phyloP scores from a whole-genome alignment of 768 basidiomycete genomes.

The Hirschioporus abietinus region DNA sequence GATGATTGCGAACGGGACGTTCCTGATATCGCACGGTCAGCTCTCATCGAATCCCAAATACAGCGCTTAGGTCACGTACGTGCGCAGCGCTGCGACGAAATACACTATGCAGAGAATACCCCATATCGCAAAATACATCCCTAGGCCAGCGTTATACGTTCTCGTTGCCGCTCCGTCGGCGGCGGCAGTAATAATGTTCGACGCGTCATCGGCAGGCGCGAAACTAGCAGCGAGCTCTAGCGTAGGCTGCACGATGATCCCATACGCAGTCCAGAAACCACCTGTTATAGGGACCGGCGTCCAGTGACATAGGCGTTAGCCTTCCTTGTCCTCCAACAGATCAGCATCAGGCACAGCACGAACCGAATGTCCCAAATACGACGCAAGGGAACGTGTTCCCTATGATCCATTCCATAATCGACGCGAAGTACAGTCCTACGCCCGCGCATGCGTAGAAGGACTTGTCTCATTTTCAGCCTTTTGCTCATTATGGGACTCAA shows the following conservation, averaged over 20 bases:
- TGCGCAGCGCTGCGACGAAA: slow-evolving; percentile 7
- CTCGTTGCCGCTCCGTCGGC: slow-evolving; percentile 4
- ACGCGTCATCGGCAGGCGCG: slow-evolving; percentile 2
- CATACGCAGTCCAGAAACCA: slow-evolving; percentile 8
- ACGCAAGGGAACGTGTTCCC: slow-evolving; percentile 9
- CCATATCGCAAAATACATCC: slow-evolving; percentile 7
- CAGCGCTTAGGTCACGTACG: slow-evolving; percentile 3
- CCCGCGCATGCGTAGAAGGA: slow-evolving; percentile 8
- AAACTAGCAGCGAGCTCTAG: slow-evolving; percentile 7
- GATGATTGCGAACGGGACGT: slow-evolving; percentile 8
- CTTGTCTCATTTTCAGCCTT: background rate
- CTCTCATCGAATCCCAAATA: background rate
- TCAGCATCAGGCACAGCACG: background rate
- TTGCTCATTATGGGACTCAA: background rate
- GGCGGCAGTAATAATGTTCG: slow-evolving; percentile 2
- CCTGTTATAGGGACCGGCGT: background rate
- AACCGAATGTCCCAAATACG: slow-evolving; percentile 8
- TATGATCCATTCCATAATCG: slow-evolving; percentile 5
- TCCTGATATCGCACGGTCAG: slow-evolving; percentile 2
- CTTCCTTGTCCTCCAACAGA: background rate
- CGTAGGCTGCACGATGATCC: slow-evolving; percentile 4
- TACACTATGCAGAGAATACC: slow-evolving; percentile 8
- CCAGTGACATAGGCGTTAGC: background rate
- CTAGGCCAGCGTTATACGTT: slow-evolving; percentile 7
- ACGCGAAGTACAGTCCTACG: slow-evolving; percentile 6